These are phyloP conservation scores for Nicotiana sylvestris DNA, from an alignment of 257 asterid species.

Conservation along the genomic window DNA sequence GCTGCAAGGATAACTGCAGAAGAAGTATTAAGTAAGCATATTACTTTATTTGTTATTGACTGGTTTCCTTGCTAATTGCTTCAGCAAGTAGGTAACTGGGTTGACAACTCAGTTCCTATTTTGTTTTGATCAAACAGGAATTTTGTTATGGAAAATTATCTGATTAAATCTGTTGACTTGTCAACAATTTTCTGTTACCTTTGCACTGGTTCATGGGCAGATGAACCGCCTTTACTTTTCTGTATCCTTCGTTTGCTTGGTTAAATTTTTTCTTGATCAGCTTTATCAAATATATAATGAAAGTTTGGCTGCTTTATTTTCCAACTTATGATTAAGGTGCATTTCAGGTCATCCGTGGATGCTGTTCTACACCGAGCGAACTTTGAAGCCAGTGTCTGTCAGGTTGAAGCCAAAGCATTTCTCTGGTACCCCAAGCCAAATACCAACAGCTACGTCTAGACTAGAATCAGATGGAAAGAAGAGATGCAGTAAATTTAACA, in stretches of 20 bases:
- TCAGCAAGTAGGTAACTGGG: background rate
- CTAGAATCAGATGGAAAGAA: constrained; percentile 13
- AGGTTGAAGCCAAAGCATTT: constrained; percentile 30
- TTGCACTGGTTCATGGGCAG: background rate
- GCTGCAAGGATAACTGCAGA: constrained; percentile 40
- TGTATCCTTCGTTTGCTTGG: background rate
- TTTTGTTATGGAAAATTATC: background rate
- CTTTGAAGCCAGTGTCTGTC: constrained; percentile 22
- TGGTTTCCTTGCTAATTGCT: background rate
- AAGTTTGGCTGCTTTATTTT: background rate
- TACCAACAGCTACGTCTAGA: constrained; percentile 20
- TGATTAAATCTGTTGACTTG: background rate
- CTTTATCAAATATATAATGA: background rate
- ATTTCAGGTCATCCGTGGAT: constrained; percentile 53
- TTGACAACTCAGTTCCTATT: background rate
- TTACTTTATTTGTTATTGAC: background rate
- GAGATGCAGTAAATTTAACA: background rate
- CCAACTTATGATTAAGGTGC: background rate
- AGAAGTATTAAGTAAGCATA: constrained; percentile 42
- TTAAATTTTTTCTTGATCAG: background rate
- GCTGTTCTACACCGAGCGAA: constrained; percentile 38
- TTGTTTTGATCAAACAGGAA: background rate
- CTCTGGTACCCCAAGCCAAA: constrained; percentile 18
- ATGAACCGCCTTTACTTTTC: background rate
- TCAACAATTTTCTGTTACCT: background rate